Percentiles rank a stretch among this genome's conserved stretches.
Evolutionary conservation across 108 stramenopile genomes (phyloP).

Genomic region (Aurantiochytrium sp.): DNA sequence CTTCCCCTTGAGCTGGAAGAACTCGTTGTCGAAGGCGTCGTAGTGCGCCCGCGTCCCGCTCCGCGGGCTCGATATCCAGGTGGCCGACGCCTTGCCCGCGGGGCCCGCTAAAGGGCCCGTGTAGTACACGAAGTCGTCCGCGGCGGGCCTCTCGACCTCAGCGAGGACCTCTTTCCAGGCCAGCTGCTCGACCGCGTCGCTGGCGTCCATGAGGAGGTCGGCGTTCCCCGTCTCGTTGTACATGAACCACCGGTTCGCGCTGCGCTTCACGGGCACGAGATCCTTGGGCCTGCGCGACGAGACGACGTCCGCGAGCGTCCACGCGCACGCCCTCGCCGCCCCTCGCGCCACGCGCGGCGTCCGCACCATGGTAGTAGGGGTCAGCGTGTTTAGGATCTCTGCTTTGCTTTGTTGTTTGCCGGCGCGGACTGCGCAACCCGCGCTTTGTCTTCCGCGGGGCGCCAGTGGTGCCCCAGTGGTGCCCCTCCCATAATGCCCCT

Average conservation of each 20-base stretch:
- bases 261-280: not conserved
- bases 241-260: slow-evolving; percentile 5
- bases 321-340: not conserved
- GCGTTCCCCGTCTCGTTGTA: slow-evolving; percentile 22
- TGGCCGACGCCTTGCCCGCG: not conserved
- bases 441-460: no score
- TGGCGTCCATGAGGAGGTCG: not conserved
- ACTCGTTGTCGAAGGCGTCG: slow-evolving; percentile 47
- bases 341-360: not conserved
- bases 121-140: not conserved
- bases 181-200: not conserved
- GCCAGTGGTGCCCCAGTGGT: no score
- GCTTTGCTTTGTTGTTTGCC: no score
- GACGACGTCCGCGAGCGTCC: not conserved
- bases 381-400: not conserved
- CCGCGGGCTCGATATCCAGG: slow-evolving; percentile 43
- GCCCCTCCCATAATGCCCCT: no score
- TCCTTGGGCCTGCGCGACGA: not conserved
- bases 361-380: not conserved
- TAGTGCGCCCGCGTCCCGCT: slow-evolving; percentile 45
- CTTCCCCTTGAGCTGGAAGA: slow-evolving; percentile 41
- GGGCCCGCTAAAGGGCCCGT: not conserved
- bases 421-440: no score
- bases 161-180: not conserved
- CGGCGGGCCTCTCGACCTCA: not conserved